phyloP scores from a whole-genome alignment of 2,329 filamentous ascomycete species.

The Amesomyces nigricolor region DNA sequence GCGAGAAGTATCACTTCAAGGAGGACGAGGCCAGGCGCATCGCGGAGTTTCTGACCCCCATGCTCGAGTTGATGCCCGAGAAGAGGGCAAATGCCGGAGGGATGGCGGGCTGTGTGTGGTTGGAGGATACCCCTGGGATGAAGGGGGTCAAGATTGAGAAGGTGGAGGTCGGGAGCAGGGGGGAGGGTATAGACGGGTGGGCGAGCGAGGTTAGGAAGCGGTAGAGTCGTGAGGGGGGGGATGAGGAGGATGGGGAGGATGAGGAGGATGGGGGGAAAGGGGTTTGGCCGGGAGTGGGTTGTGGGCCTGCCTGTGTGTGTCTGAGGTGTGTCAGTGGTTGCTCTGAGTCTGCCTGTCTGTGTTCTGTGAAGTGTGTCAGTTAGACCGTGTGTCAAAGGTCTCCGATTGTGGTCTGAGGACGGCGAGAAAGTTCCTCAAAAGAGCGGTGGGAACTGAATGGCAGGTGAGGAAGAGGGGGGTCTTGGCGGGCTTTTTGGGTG shows the following conservation, averaged over 20 bases:
- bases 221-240: slow-evolving; percentile 35
- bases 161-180: slow-evolving; percentile 71
- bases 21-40: slow-evolving; percentile 73
- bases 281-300: background rate
- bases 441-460: no score
- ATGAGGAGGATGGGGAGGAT: no score
- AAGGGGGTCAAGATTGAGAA: slow-evolving; percentile 66
- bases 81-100: slow-evolving; percentile 91
- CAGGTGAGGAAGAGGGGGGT: no score
- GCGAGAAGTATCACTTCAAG: slow-evolving; percentile 95
- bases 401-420: no score
- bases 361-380: no score
- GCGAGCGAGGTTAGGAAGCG: slow-evolving; percentile 80
- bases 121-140: slow-evolving; percentile 86
- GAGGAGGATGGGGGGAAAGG: background rate
- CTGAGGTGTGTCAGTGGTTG: no score
- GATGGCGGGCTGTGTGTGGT: slow-evolving; percentile 80
- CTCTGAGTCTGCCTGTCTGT: no score
- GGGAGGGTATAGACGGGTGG: slow-evolving; percentile 94
- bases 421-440: no score
- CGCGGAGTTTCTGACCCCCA: slow-evolving; percentile 76
- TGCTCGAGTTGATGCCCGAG: slow-evolving; percentile 84
- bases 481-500: no score
- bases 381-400: no score
- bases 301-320: background rate